Percentiles rank a stretch among this genome's conserved stretches.
Conservation (phyloP, 441 rosid species). For the Mallotus japonicus region DNA sequence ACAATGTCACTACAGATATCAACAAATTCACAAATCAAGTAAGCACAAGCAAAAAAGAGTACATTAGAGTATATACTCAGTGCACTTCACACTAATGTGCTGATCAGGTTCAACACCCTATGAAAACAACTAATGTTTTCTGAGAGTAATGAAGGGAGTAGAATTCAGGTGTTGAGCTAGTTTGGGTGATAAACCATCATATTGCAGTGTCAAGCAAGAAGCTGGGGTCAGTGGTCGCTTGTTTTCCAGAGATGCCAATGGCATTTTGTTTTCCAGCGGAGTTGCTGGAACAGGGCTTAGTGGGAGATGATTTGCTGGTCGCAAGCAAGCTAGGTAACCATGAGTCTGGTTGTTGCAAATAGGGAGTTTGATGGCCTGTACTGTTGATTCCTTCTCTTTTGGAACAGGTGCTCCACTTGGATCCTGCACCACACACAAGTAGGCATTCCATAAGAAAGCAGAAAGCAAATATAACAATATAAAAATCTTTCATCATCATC, state of each 20-base stretch:
- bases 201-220: slow-evolving; percentile 34
- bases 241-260: slow-evolving; percentile 54
- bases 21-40: slow-evolving; percentile 1
- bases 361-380: slow-evolving; percentile 53
- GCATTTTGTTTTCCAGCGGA: slow-evolving; percentile 58
- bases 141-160: slow-evolving; percentile 53
- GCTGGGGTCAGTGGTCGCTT: slow-evolving; percentile 42
- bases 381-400: slow-evolving; percentile 51
- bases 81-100: neutral
- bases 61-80: slow-evolving; percentile 29
- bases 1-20: neutral
- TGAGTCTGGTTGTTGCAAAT: slow-evolving; percentile 39
- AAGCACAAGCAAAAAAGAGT: slow-evolving; percentile 17
- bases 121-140: slow-evolving; percentile 32
- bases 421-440: slow-evolving; percentile 44
- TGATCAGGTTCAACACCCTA: neutral
- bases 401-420: slow-evolving; percentile 48
- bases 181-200: slow-evolving; percentile 43
- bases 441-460: neutral
- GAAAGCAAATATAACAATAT: neutral
- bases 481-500: too few relatives aligned
- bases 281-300: slow-evolving; percentile 49
- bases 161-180: slow-evolving; percentile 46
- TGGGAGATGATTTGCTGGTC: slow-evolving; percentile 35
- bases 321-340: slow-evolving; percentile 55